phyloP scores from a whole-genome alignment of 164 flowering plant species.

The Umbilicus rupestris region DNA sequence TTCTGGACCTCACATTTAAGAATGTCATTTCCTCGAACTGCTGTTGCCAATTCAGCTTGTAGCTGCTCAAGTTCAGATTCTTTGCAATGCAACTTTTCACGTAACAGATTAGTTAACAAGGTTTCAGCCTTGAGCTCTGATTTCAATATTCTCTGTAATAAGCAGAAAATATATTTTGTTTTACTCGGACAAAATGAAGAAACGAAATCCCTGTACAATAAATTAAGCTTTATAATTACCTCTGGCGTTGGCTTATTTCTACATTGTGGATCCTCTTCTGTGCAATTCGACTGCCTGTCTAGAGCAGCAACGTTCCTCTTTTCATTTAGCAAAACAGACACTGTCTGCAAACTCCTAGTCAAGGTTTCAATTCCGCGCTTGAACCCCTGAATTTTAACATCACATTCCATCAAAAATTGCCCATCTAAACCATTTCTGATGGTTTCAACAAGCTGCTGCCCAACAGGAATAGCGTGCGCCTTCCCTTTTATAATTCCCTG shows the following conservation, averaged over 20 bases:
- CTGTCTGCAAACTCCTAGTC: constrained; percentile 43
- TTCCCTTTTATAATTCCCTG: constrained; percentile 43
- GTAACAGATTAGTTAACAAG: constrained; percentile 57
- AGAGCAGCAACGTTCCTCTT: constrained; percentile 26
- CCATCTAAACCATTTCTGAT: constrained; percentile 33
- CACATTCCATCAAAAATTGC: constrained; percentile 63
- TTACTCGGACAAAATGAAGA: not conserved
- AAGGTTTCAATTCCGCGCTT: constrained; percentile 58
- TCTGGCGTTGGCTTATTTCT: constrained; percentile 12
- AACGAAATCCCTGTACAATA: not conserved
- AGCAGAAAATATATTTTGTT: not conserved
- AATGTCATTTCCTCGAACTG: constrained; percentile 63
- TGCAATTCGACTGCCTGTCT: constrained; percentile 20
- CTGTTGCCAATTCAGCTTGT: constrained; percentile 83
- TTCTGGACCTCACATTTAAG: constrained; percentile 68
- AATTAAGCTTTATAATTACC: not conserved
- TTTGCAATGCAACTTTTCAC: constrained; percentile 69
- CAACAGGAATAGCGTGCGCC: constrained; percentile 19
- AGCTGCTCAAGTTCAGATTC: constrained; percentile 73
- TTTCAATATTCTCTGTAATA: constrained; percentile 29
- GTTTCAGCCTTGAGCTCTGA: constrained; percentile 68
- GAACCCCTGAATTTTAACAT: constrained; percentile 69
- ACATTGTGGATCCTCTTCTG: constrained; percentile 10
- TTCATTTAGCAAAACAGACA: constrained; percentile 47
- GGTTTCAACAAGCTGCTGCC: constrained; percentile 19